Base-by-base conservation (phyloP, 2,329 filamentous ascomycete species). In the Fusarium floridanum region DNA sequence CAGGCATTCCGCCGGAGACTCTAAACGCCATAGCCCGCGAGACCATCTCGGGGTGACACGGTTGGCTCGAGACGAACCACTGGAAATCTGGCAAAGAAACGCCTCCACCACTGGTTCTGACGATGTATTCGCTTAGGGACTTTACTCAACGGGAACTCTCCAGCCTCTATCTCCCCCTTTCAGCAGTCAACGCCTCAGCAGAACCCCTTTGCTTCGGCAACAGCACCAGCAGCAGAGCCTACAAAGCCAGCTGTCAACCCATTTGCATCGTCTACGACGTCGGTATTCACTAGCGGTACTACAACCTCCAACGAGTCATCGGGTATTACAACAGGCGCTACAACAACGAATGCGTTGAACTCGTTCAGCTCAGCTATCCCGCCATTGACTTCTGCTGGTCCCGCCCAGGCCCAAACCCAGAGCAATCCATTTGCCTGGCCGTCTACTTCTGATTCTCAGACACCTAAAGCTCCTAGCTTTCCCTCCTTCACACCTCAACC, bases 71-170 rank as follows among this genome's bases (percentile, higher is more conserved):
- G 69, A 76, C 56, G 77, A 78, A 76, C 73, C 74, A 78, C 76
- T 78, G 74, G 77, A 79, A 64, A 78, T 77, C 73, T 77, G 76
- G 76, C 77, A 77, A 71, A 72, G 55, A 70, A 45, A 70, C 76
- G 73, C 73, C 75, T 67, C 72, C 72, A 61, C 76, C 77, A 79
- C 70, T 77, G 73, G 73, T 78, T 79, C 77, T 79, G 76, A 79
- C 77, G 71, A 68, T 75, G 69, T 75, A 77, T 71, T 77, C 70
- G 69, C 68, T 78, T 79, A 79, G 77, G 77, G 71, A 79, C 75
- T 67, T 70, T 66, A 68, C 37, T 68, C 59, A 77, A 77, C 74
- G 77, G 77, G 68, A 71, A 60, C 65, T 29, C 63, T 34, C 57
- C 72, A 22, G 66, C 50, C 34, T 62, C 70, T 55, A 37, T 56